Evolutionary conservation across 2,329 filamentous ascomycete species (phyloP), one percentile per base, ranked within the genome.

Genomic region (Phyllosticta citribraziliensis): DNA sequence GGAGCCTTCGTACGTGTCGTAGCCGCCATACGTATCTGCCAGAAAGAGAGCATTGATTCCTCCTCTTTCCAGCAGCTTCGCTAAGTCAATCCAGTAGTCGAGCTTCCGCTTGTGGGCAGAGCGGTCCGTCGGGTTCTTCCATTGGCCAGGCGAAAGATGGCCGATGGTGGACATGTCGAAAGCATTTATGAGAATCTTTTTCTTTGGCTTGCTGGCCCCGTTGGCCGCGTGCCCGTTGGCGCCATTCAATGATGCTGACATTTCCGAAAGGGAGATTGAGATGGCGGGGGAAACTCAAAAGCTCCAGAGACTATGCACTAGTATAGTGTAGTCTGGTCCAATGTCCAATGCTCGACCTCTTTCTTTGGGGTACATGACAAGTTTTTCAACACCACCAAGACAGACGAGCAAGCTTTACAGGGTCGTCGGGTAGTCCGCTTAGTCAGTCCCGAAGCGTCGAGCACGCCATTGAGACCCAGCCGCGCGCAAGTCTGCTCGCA

Each of bases 121-220:
- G 62, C 79, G 80, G 68, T 88, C 84, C 17, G 72, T 75, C 0
- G 85, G 84, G 58, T 87, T 84, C 80, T 85, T 87, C 85, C 85
- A 88, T 72, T 87, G 84, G 0, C 85, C 85, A 0, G 84, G 84
- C 0, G 82, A 84, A 35, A 88, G 68, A 68, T 88, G 85, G 2
- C 84, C 84, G 5, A 86, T 78, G 0, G 84, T 86, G 2, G 78
- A 83, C 83, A 86, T 86, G 63, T 86, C 84, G 65, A 87, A 86
- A 2, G 84, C 84, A 73, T 86, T 87, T 55, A 87, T 74, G 5
- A 86, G 68, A 14, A 86, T 85, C 25, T 81, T 76, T 65, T 82
- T 83, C 68, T 79, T 81, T 25, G 14, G 40, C 40, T n/a, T n/a
- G n/a, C n/a, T 47, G 12, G 17, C 17, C 27, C 54, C 11, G 19